Evolutionary conservation across 1,284 basidiomycete species (phyloP), one percentile per base, ranked within the genome.

Genomic region (Microbotryum violaceum): DNA sequence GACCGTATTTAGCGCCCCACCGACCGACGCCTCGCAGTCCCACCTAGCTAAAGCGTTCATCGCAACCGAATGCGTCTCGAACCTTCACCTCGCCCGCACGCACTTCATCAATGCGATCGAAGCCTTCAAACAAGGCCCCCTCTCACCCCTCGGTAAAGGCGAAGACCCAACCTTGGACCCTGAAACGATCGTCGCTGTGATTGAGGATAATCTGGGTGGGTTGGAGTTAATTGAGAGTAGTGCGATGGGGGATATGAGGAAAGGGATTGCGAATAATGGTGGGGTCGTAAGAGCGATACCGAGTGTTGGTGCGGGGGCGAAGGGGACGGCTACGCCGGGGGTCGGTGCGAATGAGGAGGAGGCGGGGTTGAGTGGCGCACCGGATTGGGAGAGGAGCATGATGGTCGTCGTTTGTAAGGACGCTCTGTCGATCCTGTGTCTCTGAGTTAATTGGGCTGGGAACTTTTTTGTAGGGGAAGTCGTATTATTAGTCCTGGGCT

Each of bases 181-280:
- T 3, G 51, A 53, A n/a, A 33, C 25, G 59, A 49, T 73, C 18
- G 53, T 74, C 14, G 33, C 12, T 4, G 60, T 72, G 29, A 65
- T 74, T 47, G 64, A 70, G 51, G 18, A 37, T 8, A 60, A 69
- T 21, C 46, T 72, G 37, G 65, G 61, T 16, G 61, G 60, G 14
- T 60, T 74, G 25, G 71, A 70, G 14, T 49, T 73, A 56, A 62
- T 71, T 44, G 72, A 74, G 57, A 65, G 64, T 27, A 62, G 56
- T 27, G 70, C 71, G 20, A 62, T 74, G 56, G 71, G 69, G 25
- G 68, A 70, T 48, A 50, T 69, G 58, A 53, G 64, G 8, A 58
- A 42, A 42, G 37, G 37, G 37, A 42, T 42, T 18, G 37, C 37
- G 37, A 42, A 42, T 42, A 18, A 6, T 14, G 37, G 37, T 42